Conservation (phyloP, 495 filamentous ascomycete genomes). For the Talaromyces stipitatus region DNA sequence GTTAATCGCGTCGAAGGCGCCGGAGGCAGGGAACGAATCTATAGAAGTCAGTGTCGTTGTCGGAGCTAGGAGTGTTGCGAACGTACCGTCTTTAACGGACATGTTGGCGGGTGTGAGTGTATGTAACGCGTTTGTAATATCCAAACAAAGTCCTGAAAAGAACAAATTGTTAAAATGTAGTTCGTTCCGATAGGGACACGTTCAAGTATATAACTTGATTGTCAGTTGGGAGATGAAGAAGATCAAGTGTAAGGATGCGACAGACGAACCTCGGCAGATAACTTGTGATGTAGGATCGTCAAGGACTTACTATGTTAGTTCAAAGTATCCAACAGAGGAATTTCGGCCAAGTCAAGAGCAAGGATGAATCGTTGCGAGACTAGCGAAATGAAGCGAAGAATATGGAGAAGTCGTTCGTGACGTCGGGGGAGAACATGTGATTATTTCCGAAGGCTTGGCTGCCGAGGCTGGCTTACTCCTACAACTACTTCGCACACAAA, state of each 20-base stretch:
- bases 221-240: background rate
- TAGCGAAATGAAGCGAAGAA: background rate
- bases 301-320: background rate
- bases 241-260: background rate
- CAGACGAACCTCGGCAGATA: background rate
- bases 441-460: background rate
- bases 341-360: background rate
- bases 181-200: background rate
- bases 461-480: background rate
- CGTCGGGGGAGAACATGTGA: background rate
- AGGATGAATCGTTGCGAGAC: background rate
- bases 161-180: background rate
- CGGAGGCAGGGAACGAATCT: constrained; percentile 88
- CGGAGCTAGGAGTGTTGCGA: background rate
- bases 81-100: constrained; percentile 75
- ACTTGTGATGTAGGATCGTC: background rate
- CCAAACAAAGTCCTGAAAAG: background rate
- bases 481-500: background rate
- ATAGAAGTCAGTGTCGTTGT: constrained; percentile 2
- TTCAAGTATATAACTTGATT: background rate
- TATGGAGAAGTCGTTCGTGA: background rate
- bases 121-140: background rate
- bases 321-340: background rate
- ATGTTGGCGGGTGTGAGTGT: constrained; percentile 40
- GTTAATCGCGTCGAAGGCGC: constrained; percentile 85